Evolutionary conservation across 192 early-diverging fungal species (phyloP).

Genomic region (Coemansia sp.): DNA sequence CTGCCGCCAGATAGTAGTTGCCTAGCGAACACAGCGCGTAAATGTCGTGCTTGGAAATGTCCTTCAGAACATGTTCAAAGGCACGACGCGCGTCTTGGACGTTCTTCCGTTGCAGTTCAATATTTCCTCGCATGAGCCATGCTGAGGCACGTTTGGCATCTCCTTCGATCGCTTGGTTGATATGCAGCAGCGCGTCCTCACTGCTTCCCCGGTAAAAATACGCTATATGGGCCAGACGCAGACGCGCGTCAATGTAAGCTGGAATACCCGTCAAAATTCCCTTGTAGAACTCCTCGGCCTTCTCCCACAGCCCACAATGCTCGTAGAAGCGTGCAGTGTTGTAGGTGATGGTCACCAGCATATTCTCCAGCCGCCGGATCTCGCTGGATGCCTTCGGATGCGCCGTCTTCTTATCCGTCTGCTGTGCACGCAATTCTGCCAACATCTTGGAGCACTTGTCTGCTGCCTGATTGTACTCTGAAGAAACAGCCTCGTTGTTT

Average conservation of each 20-base stretch:
- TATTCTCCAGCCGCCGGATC: slow-evolving; percentile 29
- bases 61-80: slow-evolving; percentile 76
- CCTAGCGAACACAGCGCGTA: slow-evolving; percentile 80
- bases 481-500: slow-evolving; percentile 4
- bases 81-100: slow-evolving; percentile 68
- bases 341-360: slow-evolving; percentile 63
- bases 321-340: slow-evolving; percentile 77
- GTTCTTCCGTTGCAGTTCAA: slow-evolving; percentile 61
- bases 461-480: slow-evolving; percentile 18
- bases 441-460: slow-evolving; percentile 11
- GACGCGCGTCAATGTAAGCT: slow-evolving; percentile 73
- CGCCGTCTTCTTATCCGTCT: slow-evolving; percentile 2
- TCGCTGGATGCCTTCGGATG: slow-evolving; percentile 7
- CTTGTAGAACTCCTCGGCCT: slow-evolving; percentile 68
- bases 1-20: slow-evolving; percentile 73
- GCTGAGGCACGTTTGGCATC: slow-evolving; percentile 63
- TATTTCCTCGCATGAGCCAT: slow-evolving; percentile 72
- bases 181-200: slow-evolving; percentile 61
- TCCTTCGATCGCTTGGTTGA: slow-evolving; percentile 61
- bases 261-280: slow-evolving; percentile 64
- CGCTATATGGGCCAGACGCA: slow-evolving; percentile 75
- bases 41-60: slow-evolving; percentile 72
- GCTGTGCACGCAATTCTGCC: slow-evolving; percentile 8
- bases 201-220: slow-evolving; percentile 49
- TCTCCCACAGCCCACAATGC: slow-evolving; percentile 50